Base-by-base conservation (phyloP, 768 basidiomycete genomes). In the Scleroderma bovista region DNA sequence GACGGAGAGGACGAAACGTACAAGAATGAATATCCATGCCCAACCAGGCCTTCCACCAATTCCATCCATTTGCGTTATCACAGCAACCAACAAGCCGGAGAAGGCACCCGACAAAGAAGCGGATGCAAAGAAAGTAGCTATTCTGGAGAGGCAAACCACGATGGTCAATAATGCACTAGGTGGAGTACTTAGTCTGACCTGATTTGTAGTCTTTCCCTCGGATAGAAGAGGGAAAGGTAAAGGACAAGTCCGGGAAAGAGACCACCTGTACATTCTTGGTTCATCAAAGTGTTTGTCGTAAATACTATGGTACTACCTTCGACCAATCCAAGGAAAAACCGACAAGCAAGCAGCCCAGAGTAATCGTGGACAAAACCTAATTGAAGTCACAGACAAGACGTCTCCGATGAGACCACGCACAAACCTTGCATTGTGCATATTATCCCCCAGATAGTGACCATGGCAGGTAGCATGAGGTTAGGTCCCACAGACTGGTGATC, bases 361-460 rank as follows among this genome's bases (percentile, higher is more conserved):
- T 62, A 83, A 57, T 54, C 69, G 56, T 58, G 73, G 61, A 67
- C 79, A 13, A 76, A 55, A 1, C 78, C 78, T 76, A 51, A 10
- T 37, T n/a, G 17, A 32, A 54, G 17, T 24, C 43, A 23, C 10
- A 17, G 26, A 20, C 23, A 45, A 16, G 22, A 22, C 7, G 20
- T 23, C 20, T 22, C 23, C 12, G 24, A 16, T 26, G 12, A 15
- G 34, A 16, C 16, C n/a, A 26, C 12, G 1, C 37, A 15, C 12
- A 36, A 13, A 53, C 24, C 56, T 31, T 5, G 23, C 33, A 31
- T 31, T 3, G 29, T 4, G 16, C 4, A 74, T 13, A 81, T 74
- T n/a, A 85, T 41, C n/a, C 86, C 86, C 85, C 86, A 88, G 1
- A 79, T 57, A 0, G 77, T 73, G 43, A 86, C 64, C 75, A 86